phyloP scores from a whole-genome alignment of 441 rosid species.

The Adansonia grandidieri region DNA sequence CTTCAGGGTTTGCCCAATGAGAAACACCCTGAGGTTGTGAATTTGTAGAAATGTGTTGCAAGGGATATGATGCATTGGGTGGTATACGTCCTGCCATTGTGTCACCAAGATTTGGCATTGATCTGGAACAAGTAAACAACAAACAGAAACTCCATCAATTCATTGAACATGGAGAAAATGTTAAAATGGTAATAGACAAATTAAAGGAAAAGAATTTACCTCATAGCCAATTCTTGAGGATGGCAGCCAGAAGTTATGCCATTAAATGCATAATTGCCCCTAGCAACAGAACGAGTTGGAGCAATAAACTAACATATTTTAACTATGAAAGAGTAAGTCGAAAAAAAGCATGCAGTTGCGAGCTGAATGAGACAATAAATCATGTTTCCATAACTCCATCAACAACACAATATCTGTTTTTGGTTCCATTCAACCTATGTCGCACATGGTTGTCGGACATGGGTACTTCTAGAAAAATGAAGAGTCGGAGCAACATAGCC shows the following conservation, averaged over 20 bases:
- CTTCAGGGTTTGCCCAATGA: slow-evolving; percentile 47
- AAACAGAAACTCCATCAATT: slow-evolving; percentile 22
- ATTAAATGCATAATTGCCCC: slow-evolving; percentile 45
- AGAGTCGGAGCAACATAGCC: background rate
- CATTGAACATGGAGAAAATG: slow-evolving; percentile 10
- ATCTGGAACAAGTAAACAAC: slow-evolving; percentile 39
- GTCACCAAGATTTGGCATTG: slow-evolving; percentile 43
- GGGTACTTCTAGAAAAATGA: no score
- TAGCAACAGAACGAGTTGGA: slow-evolving; percentile 27
- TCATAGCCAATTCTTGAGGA: slow-evolving; percentile 44
- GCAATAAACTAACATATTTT: background rate
- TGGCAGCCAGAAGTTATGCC: slow-evolving; percentile 38
- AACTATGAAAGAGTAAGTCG: background rate
- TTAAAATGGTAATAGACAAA: background rate
- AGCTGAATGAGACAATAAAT: slow-evolving; percentile 4
- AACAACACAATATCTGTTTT: slow-evolving; percentile 13
- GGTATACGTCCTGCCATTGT: slow-evolving; percentile 42
- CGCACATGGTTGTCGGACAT: no score
- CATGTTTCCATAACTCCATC: slow-evolving; percentile 6
- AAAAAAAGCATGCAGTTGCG: slow-evolving; percentile 14
- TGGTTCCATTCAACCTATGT: background rate
- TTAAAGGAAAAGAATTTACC: slow-evolving; percentile 28
- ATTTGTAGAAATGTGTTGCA: slow-evolving; percentile 48
- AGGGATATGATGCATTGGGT: slow-evolving; percentile 54
- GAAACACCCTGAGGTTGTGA: slow-evolving; percentile 52